phyloP scores from a whole-genome alignment of 192 early-diverging fungal genomes.

The Coemansia erecta region DNA sequence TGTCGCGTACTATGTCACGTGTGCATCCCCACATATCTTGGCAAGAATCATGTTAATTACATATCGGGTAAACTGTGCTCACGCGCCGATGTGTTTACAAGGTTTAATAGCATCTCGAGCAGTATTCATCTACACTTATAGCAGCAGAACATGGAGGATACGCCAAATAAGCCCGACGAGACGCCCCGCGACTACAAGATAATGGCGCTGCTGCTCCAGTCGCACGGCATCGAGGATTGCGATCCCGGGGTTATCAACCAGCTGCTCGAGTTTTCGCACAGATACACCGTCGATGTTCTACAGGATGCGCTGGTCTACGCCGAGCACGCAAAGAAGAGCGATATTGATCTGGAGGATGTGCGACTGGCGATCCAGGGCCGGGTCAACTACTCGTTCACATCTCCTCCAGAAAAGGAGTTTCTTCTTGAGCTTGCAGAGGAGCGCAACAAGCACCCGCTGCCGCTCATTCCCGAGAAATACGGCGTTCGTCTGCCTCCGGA shows the following conservation, averaged over 20 bases:
- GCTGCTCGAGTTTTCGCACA: conserved; percentile 88
- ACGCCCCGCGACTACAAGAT: conserved; percentile 69
- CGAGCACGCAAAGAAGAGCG: conserved; percentile 83
- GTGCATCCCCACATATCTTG: too few relatives aligned
- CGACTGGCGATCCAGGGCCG: conserved; percentile 89
- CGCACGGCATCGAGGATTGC: conserved; percentile 82
- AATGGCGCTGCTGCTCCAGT: conserved; percentile 80
- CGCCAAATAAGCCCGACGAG: conserved; percentile 48
- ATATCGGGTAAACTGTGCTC: too few relatives aligned
- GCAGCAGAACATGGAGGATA: conserved; percentile 29
- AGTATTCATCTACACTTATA: neutral
- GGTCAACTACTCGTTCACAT: conserved; percentile 86
- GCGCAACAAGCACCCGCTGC: conserved; percentile 73
- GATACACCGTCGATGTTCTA: conserved; percentile 88
- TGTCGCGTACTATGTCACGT: too few relatives aligned
- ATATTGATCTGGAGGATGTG: conserved; percentile 82
- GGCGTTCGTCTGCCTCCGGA: conserved; percentile 76
- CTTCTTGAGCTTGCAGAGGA: conserved; percentile 71
- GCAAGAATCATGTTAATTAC: too few relatives aligned
- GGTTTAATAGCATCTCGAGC: neutral
- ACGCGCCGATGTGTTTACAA: neutral
- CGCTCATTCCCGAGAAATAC: conserved; percentile 74
- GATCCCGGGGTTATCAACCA: conserved; percentile 90
- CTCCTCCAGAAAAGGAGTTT: conserved; percentile 88
- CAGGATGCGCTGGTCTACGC: conserved; percentile 89